Evolutionary conservation across 495 filamentous ascomycete species (phyloP).

Genomic region (Penicillium lagena): DNA sequence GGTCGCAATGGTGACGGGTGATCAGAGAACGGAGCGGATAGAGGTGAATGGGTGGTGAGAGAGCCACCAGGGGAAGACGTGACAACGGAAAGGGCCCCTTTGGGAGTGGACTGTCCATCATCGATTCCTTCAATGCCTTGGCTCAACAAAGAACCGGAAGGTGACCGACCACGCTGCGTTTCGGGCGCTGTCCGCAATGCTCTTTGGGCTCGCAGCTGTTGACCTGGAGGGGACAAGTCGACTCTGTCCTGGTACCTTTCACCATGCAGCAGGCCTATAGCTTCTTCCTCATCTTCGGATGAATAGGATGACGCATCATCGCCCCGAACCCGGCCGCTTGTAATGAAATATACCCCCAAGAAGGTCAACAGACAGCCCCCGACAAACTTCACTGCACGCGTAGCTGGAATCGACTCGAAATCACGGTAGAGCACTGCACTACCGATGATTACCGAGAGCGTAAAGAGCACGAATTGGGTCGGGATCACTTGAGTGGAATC

Average conservation of each 20-base stretch:
- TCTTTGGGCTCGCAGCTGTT: conserved; percentile 12
- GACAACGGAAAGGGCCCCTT: conserved; percentile 26
- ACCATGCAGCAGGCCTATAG: conserved; percentile 38
- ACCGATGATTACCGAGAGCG: conserved; percentile 88
- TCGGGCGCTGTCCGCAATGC: conserved; percentile 7
- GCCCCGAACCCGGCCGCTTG: conserved; percentile 47
- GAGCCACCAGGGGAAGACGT: conserved; percentile 30
- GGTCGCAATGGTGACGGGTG: conserved; percentile 25
- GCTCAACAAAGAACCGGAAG: conserved; percentile 28
- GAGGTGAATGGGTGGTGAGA: conserved; percentile 21
- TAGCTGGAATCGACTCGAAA: conserved; percentile 69
- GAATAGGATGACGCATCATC: conserved; percentile 41
- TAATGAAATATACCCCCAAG: conserved; percentile 90
- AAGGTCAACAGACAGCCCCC: conserved; percentile 89
- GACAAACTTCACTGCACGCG: conserved; percentile 73
- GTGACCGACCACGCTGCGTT: conserved; percentile 19
- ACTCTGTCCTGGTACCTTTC: conserved; percentile 36
- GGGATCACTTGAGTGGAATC: conserved; percentile 97
- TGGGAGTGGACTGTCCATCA: conserved; percentile 27
- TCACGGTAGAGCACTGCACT: conserved; percentile 90
- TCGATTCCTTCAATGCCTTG: conserved; percentile 28
- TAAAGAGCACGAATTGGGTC: conserved; percentile 94
- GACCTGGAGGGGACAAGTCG: conserved; percentile 26
- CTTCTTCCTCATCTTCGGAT: conserved; percentile 41
- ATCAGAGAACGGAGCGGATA: conserved; percentile 23